phyloP scores from a whole-genome alignment of 805 yeast species.

The Pichia membranifaciens region DNA sequence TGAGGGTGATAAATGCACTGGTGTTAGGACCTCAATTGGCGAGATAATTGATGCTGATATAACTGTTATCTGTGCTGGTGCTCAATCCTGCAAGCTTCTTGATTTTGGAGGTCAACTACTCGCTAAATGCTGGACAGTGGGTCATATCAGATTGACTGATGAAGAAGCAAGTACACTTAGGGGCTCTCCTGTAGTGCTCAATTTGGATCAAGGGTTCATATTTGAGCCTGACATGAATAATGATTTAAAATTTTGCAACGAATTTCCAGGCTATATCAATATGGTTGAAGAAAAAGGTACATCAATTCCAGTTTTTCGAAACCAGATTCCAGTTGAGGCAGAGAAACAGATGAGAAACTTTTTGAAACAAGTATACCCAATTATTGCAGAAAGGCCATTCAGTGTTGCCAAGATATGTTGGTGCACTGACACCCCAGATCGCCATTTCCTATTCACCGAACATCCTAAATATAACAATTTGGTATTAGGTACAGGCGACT shows the following conservation, averaged over 20 bases:
- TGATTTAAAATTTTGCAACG: constrained; percentile 35
- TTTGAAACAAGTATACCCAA: constrained; percentile 25
- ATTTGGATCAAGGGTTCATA: constrained; percentile 35
- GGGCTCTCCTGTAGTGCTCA: constrained; percentile 33
- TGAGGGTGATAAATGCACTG: constrained; percentile 17
- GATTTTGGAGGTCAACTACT: constrained; percentile 33
- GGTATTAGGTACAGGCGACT: constrained; percentile 42
- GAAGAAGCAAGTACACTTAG: constrained; percentile 29
- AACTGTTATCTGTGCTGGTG: constrained; percentile 36
- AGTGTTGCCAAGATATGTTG: constrained; percentile 33
- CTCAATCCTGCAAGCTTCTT: constrained; percentile 31
- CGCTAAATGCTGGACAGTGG: constrained; percentile 39
- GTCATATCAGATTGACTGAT: constrained; percentile 33
- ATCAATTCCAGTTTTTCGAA: constrained; percentile 11
- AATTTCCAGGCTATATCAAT: constrained; percentile 21
- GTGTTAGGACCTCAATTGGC: constrained; percentile 29
- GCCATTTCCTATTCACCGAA: constrained; percentile 36
- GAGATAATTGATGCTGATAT: constrained; percentile 22
- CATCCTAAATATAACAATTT: constrained; percentile 31
- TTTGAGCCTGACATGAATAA: constrained; percentile 36
- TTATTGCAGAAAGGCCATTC: constrained; percentile 29
- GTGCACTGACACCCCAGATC: constrained; percentile 37
- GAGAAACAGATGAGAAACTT: constrained; percentile 6
- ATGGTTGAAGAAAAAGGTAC: neutral
- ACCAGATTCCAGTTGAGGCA: constrained; percentile 13